Percentiles rank a stretch among this genome's conserved stretches.
These are phyloP conservation scores for Stachybotrys chartarum DNA, from an alignment of 2,329 filamentous ascomycete genomes.

Conservation along the genomic window DNA sequence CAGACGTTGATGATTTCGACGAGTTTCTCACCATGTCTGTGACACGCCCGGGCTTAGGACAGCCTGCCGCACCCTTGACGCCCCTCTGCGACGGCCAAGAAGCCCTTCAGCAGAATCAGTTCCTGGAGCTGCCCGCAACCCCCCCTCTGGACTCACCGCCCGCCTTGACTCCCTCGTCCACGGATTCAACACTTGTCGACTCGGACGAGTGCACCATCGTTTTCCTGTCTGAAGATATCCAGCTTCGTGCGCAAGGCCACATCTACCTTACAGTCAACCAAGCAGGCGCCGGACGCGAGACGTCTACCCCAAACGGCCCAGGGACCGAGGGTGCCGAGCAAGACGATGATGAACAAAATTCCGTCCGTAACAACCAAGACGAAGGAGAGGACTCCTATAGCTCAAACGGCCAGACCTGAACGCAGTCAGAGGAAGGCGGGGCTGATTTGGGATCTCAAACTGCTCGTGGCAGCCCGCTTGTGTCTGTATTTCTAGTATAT, in stretches of 20 bases:
- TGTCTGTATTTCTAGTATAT: too few species aligned
- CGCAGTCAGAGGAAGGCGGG: too few species aligned
- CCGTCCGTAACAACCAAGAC: too few species aligned
- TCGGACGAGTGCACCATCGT: neutral
- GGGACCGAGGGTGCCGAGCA: too few species aligned
- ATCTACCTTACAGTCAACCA: neutral
- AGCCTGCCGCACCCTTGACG: neutral
- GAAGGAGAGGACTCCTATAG: too few species aligned
- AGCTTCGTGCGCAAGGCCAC: neutral
- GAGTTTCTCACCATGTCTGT: neutral
- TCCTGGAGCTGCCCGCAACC: neutral
- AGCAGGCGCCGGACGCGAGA: neutral
- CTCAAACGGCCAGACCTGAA: too few species aligned
- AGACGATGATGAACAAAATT: too few species aligned
- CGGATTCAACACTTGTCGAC: neutral
- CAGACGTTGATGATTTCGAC: neutral
- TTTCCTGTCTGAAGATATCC: neutral
- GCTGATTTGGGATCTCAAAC: too few species aligned
- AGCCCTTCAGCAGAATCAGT: neutral
- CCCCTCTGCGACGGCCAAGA: neutral
- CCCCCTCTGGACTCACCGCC: neutral
- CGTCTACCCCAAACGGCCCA: neutral
- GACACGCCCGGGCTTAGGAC: neutral
- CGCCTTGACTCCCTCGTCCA: neutral
- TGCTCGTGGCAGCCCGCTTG: too few species aligned